phyloP scores from a whole-genome alignment of 176 grass and related monocot species.

The Carex cristatella region DNA sequence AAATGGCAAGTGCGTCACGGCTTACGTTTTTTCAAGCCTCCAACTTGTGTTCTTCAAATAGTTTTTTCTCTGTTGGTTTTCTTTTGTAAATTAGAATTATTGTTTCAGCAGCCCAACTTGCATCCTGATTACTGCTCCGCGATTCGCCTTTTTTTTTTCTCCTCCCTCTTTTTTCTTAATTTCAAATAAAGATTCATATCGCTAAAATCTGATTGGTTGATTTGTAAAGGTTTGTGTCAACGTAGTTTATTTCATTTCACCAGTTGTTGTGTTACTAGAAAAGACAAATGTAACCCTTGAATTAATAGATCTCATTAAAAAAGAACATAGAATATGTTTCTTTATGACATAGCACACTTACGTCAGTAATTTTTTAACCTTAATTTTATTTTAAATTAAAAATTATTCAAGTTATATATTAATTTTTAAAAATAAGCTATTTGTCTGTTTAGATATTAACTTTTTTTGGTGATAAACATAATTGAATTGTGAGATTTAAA shows the following conservation, averaged over 20 bases:
- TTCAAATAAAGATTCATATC: not conserved
- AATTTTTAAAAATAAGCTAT: not conserved
- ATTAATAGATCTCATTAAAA: not conserved
- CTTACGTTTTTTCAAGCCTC: constrained; percentile 57
- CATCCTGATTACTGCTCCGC: constrained; percentile 5
- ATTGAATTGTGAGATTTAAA: not conserved
- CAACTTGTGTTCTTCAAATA: constrained; percentile 5
- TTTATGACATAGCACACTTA: not conserved
- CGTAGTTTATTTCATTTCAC: not conserved
- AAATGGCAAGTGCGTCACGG: constrained; percentile 47
- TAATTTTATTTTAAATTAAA: not conserved
- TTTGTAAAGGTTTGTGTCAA: not conserved
- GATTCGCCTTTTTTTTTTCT: not conserved
- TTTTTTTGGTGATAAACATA: not conserved
- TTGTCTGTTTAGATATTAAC: not conserved
- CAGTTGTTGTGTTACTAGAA: not conserved
- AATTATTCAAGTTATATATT: not conserved
- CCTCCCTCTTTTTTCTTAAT: not conserved
- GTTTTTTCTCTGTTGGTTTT: not conserved
- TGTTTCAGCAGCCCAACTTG: not conserved
- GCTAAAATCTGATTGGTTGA: not conserved
- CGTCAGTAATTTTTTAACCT: not conserved
- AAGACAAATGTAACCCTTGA: not conserved
- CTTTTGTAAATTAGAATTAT: constrained; percentile 6
- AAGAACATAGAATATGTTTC: not conserved